Evolutionary conservation across 257 asterid genomes (phyloP), one percentile per base, ranked within the genome.

Genomic region (Eustoma russellianum): DNA sequence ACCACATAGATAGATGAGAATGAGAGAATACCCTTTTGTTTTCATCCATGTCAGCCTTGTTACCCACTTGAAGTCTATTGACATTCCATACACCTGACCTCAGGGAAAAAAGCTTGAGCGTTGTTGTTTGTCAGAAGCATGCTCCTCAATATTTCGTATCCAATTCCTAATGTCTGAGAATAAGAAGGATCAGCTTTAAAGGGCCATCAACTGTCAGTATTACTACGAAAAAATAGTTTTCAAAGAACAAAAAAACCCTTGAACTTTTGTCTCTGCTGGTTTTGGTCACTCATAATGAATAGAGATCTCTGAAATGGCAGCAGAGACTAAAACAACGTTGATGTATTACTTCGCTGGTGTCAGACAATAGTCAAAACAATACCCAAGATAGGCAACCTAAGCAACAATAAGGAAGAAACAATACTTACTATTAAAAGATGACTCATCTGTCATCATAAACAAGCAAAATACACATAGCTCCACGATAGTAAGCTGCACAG

Each of bases 21-120:
- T 48, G 50, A 66, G 52, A 60, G 45, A 12, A 19, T 56, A 75
- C 81, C 75, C 81, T 69, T 68, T 75, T 75, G 69, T 78, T 75
- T 58, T 75, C 81, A 57, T 75, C 81, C 81, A 75, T 75, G 46
- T 75, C 81, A 48, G 81, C 81, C 62, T 75, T 75, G 75, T 71
- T 71, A 49, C 81, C 81, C 58, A 75, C 81, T 55, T 71, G 64
- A 34, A 75, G 61, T 65, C 71, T 75, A 65, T 71, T 75, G 55
- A 75, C 81, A 75, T 75, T n/a, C n/a, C n/a, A n/a, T n/a, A n/a
- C n/a, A n/a, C n/a, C n/a, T n/a, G n/a, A n/a, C n/a, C n/a, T n/a
- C n/a, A n/a, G n/a, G n/a, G n/a, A n/a, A n/a, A n/a, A n/a, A n/a
- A n/a, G n/a, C n/a, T n/a, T n/a, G n/a, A n/a, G n/a, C n/a, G n/a